A percentile compares a stretch with the other conserved stretches of the same genome.
These are phyloP conservation scores for Pichia terricola DNA, from an alignment of 1,139 yeast species.

Conservation along the genomic window DNA sequence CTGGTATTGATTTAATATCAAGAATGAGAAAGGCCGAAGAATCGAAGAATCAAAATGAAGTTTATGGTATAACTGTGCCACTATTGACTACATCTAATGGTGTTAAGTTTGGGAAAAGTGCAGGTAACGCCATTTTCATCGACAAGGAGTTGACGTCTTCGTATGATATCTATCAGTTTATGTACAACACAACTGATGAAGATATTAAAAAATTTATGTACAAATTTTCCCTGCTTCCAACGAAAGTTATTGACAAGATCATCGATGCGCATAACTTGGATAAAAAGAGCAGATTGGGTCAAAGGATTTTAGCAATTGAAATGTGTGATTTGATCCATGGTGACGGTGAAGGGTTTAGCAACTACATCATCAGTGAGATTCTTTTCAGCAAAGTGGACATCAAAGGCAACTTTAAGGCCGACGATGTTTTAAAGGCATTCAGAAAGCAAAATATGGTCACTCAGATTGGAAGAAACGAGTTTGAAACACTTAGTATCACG, in stretches of 20 bases:
- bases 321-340: conserved; percentile 87
- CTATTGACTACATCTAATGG: conserved; percentile 82
- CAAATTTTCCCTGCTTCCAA: conserved; percentile 71
- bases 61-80: conserved; percentile 82
- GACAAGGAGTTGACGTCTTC: conserved; percentile 66
- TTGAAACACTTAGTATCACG: conserved; percentile 11
- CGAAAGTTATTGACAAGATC: conserved; percentile 45
- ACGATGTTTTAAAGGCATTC: conserved; percentile 50
- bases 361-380: conserved; percentile 23
- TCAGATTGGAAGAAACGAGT: conserved; percentile 28
- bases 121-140: conserved; percentile 92
- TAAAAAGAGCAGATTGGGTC: conserved; percentile 64
- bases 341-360: conserved; percentile 47
- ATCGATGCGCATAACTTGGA: conserved; percentile 42
- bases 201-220: conserved; percentile 62
- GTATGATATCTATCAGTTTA: conserved; percentile 77
- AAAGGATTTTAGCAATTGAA: conserved; percentile 68
- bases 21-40: conserved; percentile 33
- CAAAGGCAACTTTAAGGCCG: conserved; percentile 36
- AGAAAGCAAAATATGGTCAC: conserved; percentile 50
- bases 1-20: conserved; percentile 82
- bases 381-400: conserved; percentile 18
- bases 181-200: conserved; percentile 71
- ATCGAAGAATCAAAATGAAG: conserved; percentile 12
- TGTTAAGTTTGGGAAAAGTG: conserved; percentile 92